Evolutionary conservation across 805 yeast genomes (phyloP), one percentile per base, ranked within the genome.

Genomic region (Ogataea trehalophila): DNA sequence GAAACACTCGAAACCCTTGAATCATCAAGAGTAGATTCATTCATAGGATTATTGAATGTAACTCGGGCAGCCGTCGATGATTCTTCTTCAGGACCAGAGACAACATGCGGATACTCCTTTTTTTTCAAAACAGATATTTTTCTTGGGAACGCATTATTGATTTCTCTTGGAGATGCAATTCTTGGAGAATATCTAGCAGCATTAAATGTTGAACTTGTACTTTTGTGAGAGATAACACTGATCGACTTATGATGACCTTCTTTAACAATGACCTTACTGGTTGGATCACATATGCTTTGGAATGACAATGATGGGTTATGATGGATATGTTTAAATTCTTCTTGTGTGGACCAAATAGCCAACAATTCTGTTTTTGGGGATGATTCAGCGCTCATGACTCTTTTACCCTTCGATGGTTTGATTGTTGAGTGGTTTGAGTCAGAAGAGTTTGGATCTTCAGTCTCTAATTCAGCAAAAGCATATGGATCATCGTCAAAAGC

Each of bases 401-500:
- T 26, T 33, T 46, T 42, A 11, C 39, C 41, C 8, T 36, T 34
- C 15, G 48, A 42, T 3, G 26, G 6, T 15, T 42, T 47, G 5
- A 31, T 39, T 5, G 42, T 16, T 4, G 46, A 5, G 17, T 23
- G 17, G 5, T 23, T 23, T 7, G 33, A 34, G 39, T 57, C 47
- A 35, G 53, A 58, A 22, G 69, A 67, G 23, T 62, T 60, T 20
- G 50, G 52, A 18, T 49, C 52, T 8, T 50, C 48, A 17, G 34
- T 45, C 2, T 8, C 29, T 16, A 71, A 54, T 11, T 73, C 76
- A n/a, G 68, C 69, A 16, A 74, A 68, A 1, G 67, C 61, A 52
- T 62, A 65, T 42, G 71, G 67, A 49, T 68, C 68, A 33, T 74
- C 66, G 43, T 74, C 78, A 37, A 76, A 67, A 23, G 61, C 62